Base-by-base conservation (phyloP, 352 stramenopile genomes). In the Pythium brachiatum region DNA sequence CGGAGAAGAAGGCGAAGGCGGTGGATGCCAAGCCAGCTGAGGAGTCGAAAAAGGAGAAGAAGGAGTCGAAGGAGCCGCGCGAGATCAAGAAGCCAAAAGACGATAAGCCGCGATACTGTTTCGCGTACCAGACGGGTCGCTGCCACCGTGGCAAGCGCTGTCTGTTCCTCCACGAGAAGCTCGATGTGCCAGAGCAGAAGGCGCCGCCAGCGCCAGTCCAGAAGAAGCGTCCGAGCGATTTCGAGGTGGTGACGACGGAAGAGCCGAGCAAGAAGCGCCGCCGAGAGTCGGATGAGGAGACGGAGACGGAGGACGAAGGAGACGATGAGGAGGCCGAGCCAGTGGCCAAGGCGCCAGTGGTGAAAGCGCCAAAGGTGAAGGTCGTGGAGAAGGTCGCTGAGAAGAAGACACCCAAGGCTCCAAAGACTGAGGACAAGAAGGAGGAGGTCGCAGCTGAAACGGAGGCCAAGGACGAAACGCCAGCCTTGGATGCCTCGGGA, bases 71-170 rank as follows among this genome's bases (percentile, higher is more conserved):
- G 34, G 34, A 39, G 34, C 34, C 34, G 5, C 34, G 34, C 9
- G 21, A 60, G 36, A 11, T 21, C 23, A 50, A 48, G 31, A 67
- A 50, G 25, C 23, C 31, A 3, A 66, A 60, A 2, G 62, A 74
- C 48, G 64, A 55, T 39, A 78, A 86, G 62, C 78, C 75, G 41
- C 72, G 81, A 9, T 78, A 89, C 61, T 90, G 81, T 67, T 92
- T 86, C 63, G 73, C 76, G 18, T 92, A 79, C 62, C 83, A 90
- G 61, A 88, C 85, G n/a, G 83, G 83, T 26, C 74, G 82, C 16
- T 92, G 83, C 61, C 83, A 92, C 72, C 68, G 83, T 23, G 79
- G 83, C 25, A 85, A 84, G 50, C 81, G 83, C 44, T 93, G 83
- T 62, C 25, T 90, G 26, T 93, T 69, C 47, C 54, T 75, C 7